Evolutionary conservation across 768 basidiomycete genomes (phyloP), one percentile per base, ranked within the genome.

Genomic region (Crassisporium funariophilum): DNA sequence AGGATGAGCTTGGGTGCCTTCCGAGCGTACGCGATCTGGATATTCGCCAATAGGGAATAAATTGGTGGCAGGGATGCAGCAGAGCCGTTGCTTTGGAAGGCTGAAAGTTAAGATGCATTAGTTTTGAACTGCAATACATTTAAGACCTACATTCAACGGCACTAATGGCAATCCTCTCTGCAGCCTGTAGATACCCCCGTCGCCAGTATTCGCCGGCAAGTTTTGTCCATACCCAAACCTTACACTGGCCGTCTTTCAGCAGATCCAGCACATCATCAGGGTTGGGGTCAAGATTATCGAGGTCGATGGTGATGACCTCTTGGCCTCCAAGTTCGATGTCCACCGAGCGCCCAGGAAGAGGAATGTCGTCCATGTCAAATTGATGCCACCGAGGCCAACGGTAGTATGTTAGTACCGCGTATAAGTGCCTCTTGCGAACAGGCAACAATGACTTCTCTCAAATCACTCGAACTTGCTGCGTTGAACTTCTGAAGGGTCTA

Each of bases 191-290:
- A 53, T 83, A 78, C 0, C 87, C 88, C 55, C 83, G 78, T 51
- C 87, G 72, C 88, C 91, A 92, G 59, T 95, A 95, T 67, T 95
- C 93, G 12, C 82, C 83, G 7, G 92, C 91, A 16, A 95, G 75
- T 51, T 82, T 83, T 1, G 88, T 83, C 91, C 91, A 95, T 9
- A 86, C 80, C 61, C 78, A 81, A 13, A 83, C 81, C 49, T 73
- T 82, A 44, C 86, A 89, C 45, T 84, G 80, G 0, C 85, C 86
- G 22, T 88, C 84, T 47, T 76, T 79, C 38, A 94, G 63, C 3
- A 94, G 65, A 55, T 87, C 83, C 39, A 88, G 69, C 2, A 91
- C 82, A 50, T 89, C 86, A 50, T 86, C 82, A 5, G 86, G 82
- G 58, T 81, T 84, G 4, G 83, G 83, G 65, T 91, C 88, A 41